Base-by-base conservation (phyloP, 345 rosid species). In the Hibiscus tridactylites region DNA sequence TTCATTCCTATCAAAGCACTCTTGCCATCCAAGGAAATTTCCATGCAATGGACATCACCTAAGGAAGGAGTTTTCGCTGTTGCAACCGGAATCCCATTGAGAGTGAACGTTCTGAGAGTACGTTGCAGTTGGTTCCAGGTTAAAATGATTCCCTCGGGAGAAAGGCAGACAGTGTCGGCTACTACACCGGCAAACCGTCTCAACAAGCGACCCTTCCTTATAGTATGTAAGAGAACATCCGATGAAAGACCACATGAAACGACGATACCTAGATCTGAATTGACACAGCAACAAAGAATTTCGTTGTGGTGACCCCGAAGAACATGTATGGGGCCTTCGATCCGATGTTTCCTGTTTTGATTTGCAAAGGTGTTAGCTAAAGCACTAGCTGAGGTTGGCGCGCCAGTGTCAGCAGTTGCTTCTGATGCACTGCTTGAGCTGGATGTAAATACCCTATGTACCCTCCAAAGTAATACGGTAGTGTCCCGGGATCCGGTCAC, bases 261-360 rank as follows among this genome's bases (percentile, higher is more conserved):
- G 63, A 86, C 86, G 52, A 95, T 77, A 65, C 99, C 98, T 50
- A 89, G 87, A 81, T 90, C 97, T 54, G 98, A 90, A 81, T 86
- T 95, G 72, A 92, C 85, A 72, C 93, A 89, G 77, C 98, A 92
- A 77, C 82, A 84, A 39, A 84, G 77, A 79, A 95, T 72, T 74
- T 92, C 97, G 58, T 79, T 76, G 64, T 66, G 87, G 57, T 95
- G 98, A 35, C 99, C 98, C 49, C 96, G 92, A 21, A 95, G 92
- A 74, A 90, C 94, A 77, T 95, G 99, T 73, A 92, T 61, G 5
- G 98, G 98, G 72, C 99, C 99, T 84, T 95, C 98, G 72, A 95
- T 80, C 31, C 85, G 85, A 60, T 72, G 82, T 63, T 79, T 87
- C 80, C 92, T 84, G 76, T 76, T 79, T 79, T 81, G 90, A 66